Evolutionary conservation across 257 asterid genomes (phyloP), one percentile per base, ranked within the genome.

Genomic region (Asclepias syriaca): DNA sequence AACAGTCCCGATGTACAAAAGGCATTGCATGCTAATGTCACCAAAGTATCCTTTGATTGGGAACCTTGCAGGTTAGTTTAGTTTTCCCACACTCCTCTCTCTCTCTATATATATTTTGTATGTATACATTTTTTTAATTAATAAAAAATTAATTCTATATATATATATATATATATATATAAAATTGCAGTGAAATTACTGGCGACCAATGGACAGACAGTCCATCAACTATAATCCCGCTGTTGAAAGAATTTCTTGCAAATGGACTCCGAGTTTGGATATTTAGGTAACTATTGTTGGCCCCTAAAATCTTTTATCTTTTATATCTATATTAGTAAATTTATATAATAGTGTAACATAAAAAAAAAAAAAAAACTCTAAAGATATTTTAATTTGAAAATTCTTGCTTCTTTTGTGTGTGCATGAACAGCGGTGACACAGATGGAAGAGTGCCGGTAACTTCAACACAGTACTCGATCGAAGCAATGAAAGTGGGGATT

Each of bases 11-110:
- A 83, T 73, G 96, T 91, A 40, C 97, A 91, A 40, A 64, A 82
- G 75, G 90, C 96, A 37, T 85, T 91, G 53, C 96, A 91, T 87
- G 95, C 97, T 51, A 91, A 91, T 84, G 89, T 86, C 51, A 91
- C 97, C 66, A 89, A 81, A 3, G 21, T 89, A 55, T 55, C 81
- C 50, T 86, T 89, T 74, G 82, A 73, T 50, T 91, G 95, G 95
- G 80, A 80, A 19, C 85, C 93, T 21, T 91, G 97, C 96, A 91
- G 94, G 97, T 89, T 53, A 58, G 37, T 49, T 16, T 24, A 45
- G 3, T 60, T 39, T 70, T 56, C 6, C 18, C 45, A 24, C 45
- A 2, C 34, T 29, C 45, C 48, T 43, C 48, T 43, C 48, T 43
- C 48, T 43, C 48, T 8, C 48, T 43, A 24, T 24, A 24, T 24